These are phyloP conservation scores for Epichloe uncinata DNA, from an alignment of 2,329 filamentous ascomycete genomes.

Conservation along the genomic window DNA sequence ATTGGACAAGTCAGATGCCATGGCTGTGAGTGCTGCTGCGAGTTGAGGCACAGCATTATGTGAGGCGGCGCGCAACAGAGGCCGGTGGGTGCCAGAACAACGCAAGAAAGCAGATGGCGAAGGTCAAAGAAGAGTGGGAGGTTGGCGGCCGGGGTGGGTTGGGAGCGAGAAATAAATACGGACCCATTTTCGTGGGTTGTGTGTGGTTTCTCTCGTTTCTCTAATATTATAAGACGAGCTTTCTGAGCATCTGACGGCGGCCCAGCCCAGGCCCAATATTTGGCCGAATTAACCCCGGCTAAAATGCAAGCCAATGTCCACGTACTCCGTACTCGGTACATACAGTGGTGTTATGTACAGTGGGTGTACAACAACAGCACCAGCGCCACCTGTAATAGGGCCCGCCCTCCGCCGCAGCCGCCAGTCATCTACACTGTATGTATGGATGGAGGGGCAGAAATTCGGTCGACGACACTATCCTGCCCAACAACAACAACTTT, in stretches of 20 bases:
- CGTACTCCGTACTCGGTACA: too few relatives aligned
- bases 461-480: background rate
- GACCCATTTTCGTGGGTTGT: conserved; percentile 3
- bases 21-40: conserved; percentile 20
- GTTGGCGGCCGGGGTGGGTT: background rate
- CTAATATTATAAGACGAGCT: background rate
- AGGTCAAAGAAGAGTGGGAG: conserved; percentile 4
- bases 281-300: background rate
- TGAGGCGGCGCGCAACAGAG: conserved; percentile 12
- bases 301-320: too few relatives aligned
- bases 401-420: too few relatives aligned
- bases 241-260: background rate
- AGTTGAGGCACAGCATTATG: conserved; percentile 24
- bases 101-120: background rate
- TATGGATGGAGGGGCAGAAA: conserved; percentile 4
- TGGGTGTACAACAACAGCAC: too few relatives aligned
- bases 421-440: too few relatives aligned
- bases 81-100: conserved; percentile 8
- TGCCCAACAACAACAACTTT: background rate
- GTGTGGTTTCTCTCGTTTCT: conserved; percentile 2
- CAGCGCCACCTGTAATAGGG: too few relatives aligned
- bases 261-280: background rate
- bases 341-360: too few relatives aligned
- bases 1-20: conserved; percentile 28
- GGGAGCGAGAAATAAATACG: conserved; percentile 7